Base-by-base conservation (phyloP, 2,329 filamentous ascomycete species). In the Myotisia sp. region DNA sequence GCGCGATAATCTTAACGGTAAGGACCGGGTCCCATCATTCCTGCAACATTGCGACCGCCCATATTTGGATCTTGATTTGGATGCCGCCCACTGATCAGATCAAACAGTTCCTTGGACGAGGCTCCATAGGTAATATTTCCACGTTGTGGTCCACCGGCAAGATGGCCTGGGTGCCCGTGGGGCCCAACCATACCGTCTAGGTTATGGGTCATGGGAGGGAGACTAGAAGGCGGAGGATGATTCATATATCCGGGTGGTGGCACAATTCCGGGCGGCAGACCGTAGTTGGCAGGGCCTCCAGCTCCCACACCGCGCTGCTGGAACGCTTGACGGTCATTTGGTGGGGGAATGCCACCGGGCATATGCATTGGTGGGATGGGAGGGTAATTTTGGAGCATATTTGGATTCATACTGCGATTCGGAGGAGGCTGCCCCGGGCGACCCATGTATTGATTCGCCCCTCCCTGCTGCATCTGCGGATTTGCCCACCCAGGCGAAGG, bases 191-290 rank as follows among this genome's bases (percentile, higher is more conserved):
- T 45, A 10, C 49, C 50, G 33, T 61, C 57, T 7, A 49, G 50
- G 29, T 49, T 55, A 39, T 50, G 52, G 6, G 51, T 51, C 55
- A 61, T 55, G 14, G 55, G 57, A 34, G 55, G 55, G 32, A 59
- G 59, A 3, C 47, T 55, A 27, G 51, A 50, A 8, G 39, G 39
- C 13, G 39, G 39, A 4, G 56, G 58, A 2, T 50, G 56, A 29
- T 56, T 59, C 50, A 46, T 46, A 39, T 62, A 64, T 16, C 59
- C 60, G 3, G 59, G 60, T 16, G 59, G 60, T 18, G 59, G 59
- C 46, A 59, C 58, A 55, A 62, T 62, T 30, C 58, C 59, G 4
- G 59, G 59, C 8, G 59, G 59, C 32, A 51, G 53, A 2, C 49
- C 53, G 33, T 52, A 55, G 19, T 44, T 48, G 9, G 46, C 41